Evolutionary conservation across 192 early-diverging fungal genomes (phyloP).

Genomic region (Gryganskiella cystojenkinii): DNA sequence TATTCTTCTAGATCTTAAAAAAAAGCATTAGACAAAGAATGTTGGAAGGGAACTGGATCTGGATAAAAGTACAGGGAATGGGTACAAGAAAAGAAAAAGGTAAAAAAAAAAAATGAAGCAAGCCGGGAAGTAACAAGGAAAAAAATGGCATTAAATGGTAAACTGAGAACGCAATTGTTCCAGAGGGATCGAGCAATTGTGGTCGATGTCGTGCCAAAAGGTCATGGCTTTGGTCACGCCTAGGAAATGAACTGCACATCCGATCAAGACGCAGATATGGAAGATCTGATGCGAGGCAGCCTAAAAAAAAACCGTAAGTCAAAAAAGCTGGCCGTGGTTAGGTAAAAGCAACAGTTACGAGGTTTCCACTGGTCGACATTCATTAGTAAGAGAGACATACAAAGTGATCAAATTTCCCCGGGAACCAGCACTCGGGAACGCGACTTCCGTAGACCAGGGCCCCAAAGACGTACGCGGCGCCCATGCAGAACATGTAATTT

Average conservation of each 20-base stretch:
- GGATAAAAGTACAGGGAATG: too few species aligned
- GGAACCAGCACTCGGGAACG: conserved; percentile 89
- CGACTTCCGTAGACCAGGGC: conserved; percentile 88
- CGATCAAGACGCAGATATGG: conserved; percentile 83
- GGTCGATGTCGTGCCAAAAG: conserved; percentile 58
- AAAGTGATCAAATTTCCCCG: conserved; percentile 88
- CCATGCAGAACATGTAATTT: conserved; percentile 79
- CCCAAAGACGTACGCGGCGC: conserved; percentile 81
- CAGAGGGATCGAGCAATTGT: conserved; percentile 27
- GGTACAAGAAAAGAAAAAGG: not conserved
- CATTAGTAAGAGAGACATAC: conserved; percentile 52
- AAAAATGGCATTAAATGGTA: conserved; percentile 1
- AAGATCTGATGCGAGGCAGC: conserved; percentile 91
- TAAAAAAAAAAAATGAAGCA: not conserved
- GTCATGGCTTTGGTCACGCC: conserved; percentile 71
- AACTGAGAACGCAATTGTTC: conserved; percentile 22
- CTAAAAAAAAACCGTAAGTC: conserved; percentile 29
- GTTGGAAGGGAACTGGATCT: too few species aligned
- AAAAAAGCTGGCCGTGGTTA: not conserved
- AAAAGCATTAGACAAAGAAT: too few species aligned
- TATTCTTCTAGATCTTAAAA: too few species aligned
- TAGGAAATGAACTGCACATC: conserved; percentile 76
- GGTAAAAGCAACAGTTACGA: not conserved
- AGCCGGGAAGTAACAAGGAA: not conserved
- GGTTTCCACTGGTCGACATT: too few species aligned